Evolutionary conservation across 371 early-diverging fungal species (phyloP).

Genomic region (Neoconidiobolus thromboides): DNA sequence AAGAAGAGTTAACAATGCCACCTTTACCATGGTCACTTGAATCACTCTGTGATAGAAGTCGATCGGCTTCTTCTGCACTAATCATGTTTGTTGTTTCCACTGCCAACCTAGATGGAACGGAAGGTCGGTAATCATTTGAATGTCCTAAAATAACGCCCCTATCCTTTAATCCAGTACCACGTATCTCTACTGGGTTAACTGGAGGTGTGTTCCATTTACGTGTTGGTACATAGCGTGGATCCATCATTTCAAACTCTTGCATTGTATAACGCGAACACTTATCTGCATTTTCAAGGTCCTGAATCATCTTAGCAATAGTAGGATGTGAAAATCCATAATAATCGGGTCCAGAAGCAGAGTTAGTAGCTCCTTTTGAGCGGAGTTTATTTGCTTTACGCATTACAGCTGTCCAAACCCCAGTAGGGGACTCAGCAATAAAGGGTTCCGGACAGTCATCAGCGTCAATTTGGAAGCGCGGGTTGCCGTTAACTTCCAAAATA

Average conservation of each 20-base stretch:
- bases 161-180: no score
- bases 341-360: slow-evolving; percentile 77
- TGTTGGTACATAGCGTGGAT: background rate
- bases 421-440: slow-evolving; percentile 43
- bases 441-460: background rate
- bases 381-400: slow-evolving; percentile 57
- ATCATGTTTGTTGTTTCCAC: no score
- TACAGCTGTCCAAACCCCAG: slow-evolving; percentile 80
- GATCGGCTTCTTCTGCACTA: no score
- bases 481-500: background rate
- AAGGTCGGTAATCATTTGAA: no score
- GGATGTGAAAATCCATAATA: slow-evolving; percentile 80
- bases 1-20: no score
- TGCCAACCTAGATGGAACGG: no score
- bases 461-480: background rate
- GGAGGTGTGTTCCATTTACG: slow-evolving; percentile 11
- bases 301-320: slow-evolving; percentile 71
- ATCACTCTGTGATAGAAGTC: no score
- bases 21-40: no score
- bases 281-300: slow-evolving; percentile 59
- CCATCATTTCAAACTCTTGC: slow-evolving; percentile 35
- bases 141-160: no score
- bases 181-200: slow-evolving; percentile 14
- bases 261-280: slow-evolving; percentile 45
- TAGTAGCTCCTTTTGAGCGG: slow-evolving; percentile 52